phyloP scores from a whole-genome alignment of 345 rosid genomes.

The Schrenkiella parvula region DNA sequence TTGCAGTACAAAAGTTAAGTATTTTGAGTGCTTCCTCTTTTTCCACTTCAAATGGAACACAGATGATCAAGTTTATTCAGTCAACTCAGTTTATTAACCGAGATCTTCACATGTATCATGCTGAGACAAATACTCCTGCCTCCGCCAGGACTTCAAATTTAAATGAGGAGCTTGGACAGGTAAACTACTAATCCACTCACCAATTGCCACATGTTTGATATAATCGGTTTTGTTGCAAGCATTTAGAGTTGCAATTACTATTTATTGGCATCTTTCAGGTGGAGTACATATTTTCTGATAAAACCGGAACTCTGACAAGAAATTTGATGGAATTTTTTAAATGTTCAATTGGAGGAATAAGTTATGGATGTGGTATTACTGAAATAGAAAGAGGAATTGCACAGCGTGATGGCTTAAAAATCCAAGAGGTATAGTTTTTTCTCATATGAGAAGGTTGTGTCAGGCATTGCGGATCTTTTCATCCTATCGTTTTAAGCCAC shows the following conservation, averaged over 20 bases:
- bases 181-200: slow-evolving; percentile 22
- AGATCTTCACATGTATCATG: slow-evolving; percentile 81
- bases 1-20: neutral
- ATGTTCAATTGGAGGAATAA: slow-evolving; percentile 95
- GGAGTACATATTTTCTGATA: slow-evolving; percentile 93
- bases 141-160: slow-evolving; percentile 91
- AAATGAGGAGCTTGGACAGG: slow-evolving; percentile 99
- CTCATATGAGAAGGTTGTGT: neutral
- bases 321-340: slow-evolving; percentile 98
- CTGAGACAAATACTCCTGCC: slow-evolving; percentile 81
- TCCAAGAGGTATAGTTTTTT: slow-evolving; percentile 50
- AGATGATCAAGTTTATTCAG: slow-evolving; percentile 96
- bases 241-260: neutral
- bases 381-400: slow-evolving; percentile 86
- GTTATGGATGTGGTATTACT: slow-evolving; percentile 86
- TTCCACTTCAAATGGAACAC: slow-evolving; percentile 28
- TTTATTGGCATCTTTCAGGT: slow-evolving; percentile 47
- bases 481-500: neutral
- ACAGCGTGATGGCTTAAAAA: slow-evolving; percentile 57
- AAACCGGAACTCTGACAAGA: slow-evolving; percentile 97
- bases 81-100: slow-evolving; percentile 86
- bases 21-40: slow-evolving; percentile 6
- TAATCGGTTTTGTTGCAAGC: neutral
- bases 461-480: neutral
- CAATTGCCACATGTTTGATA: neutral